Percentiles rank a stretch among this genome's conserved stretches.
phyloP scores from a whole-genome alignment of 2,329 filamentous ascomycete species.

The Ceratocystis huliohia region DNA sequence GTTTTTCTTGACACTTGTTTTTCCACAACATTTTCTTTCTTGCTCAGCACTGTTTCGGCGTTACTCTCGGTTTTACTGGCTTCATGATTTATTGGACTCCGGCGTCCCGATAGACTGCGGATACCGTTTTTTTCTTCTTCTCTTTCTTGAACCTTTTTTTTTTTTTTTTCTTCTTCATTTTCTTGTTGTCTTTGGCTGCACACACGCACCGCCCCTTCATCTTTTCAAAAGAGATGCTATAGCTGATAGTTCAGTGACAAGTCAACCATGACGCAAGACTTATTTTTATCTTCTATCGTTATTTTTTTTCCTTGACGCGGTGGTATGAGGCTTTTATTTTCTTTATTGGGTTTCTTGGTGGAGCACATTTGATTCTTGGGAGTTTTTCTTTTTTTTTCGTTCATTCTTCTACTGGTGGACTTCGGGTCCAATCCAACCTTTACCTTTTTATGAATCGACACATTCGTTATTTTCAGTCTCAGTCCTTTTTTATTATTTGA shows the following conservation, averaged over 20 bases:
- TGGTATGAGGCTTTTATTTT: conserved; percentile 18
- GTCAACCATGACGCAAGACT: background rate
- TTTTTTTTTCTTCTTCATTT: background rate
- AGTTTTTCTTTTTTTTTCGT: conserved; percentile 8
- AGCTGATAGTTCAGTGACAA: background rate
- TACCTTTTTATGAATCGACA: conserved; percentile 9
- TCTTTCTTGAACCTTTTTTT: background rate
- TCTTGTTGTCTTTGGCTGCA: conserved; percentile 4
- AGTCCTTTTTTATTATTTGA: conserved; percentile 5
- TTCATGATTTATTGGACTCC: conserved; percentile 16
- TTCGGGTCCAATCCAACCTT: conserved; percentile 8
- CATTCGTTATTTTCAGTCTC: conserved; percentile 11
- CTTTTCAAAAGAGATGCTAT: background rate
- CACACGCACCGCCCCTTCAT: background rate
- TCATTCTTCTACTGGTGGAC: conserved; percentile 9
- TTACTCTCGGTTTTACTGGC: conserved; percentile 16
- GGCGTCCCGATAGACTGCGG: conserved; percentile 17
- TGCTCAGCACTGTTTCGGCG: conserved; percentile 19
- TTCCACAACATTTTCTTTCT: background rate
- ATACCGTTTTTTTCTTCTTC: conserved; percentile 11
- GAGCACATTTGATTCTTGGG: conserved; percentile 17
- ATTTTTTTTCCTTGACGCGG: conserved; percentile 17
- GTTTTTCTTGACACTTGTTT: conserved; percentile 14
- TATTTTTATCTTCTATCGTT: conserved; percentile 11
- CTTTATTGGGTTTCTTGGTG: conserved; percentile 12